Evolutionary conservation across 2,329 filamentous ascomycete species (phyloP).

Genomic region (Trichophyton rubrum): DNA sequence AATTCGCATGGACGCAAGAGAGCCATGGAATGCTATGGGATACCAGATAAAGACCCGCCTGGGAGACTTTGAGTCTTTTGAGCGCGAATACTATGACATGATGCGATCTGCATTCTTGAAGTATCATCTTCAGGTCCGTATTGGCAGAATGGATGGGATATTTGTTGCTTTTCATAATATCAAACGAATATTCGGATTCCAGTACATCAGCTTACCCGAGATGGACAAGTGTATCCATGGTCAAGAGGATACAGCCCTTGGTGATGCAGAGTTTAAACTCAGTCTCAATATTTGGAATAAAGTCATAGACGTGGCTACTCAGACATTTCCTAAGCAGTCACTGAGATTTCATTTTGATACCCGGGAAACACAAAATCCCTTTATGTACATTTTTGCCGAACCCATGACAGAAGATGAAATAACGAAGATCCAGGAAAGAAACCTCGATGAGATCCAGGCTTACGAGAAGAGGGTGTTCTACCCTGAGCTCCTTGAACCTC

Average conservation of each 20-base stretch:
- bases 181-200: conserved; percentile 90
- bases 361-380: conserved; percentile 45
- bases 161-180: conserved; percentile 96
- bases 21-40: conserved; percentile 61
- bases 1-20: conserved; percentile 71
- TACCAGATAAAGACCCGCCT: conserved; percentile 72
- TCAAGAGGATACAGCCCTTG: conserved; percentile 51
- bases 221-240: conserved; percentile 90
- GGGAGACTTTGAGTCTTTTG: conserved; percentile 80
- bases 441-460: conserved; percentile 51
- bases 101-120: conserved; percentile 88
- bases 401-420: conserved; percentile 65
- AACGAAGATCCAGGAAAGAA: conserved; percentile 56
- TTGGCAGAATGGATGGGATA: conserved; percentile 97
- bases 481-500: conserved; percentile 14
- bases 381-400: conserved; percentile 84
- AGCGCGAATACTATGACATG: conserved; percentile 95
- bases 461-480: conserved; percentile 47
- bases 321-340: conserved; percentile 60
- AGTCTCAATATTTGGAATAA: conserved; percentile 71
- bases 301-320: conserved; percentile 60
- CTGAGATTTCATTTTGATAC: conserved; percentile 76
- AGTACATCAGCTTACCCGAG: conserved; percentile 75
- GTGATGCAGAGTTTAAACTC: conserved; percentile 72
- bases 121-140: conserved; percentile 89